Conservation (phyloP, 257 asterid genomes). For the Jasminum sambac region DNA sequence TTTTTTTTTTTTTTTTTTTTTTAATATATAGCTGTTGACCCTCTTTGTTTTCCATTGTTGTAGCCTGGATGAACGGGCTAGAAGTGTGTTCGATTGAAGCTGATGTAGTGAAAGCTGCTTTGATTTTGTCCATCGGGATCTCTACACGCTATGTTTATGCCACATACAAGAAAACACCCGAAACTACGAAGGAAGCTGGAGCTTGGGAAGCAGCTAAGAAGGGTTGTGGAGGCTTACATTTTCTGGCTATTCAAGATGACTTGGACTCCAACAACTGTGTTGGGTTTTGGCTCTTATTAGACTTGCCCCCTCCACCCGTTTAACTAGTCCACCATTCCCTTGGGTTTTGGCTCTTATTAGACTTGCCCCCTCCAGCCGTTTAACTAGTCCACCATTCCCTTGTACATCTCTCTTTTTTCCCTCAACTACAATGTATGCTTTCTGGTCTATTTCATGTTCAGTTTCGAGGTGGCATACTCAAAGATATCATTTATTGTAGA, state of each 20-base stretch:
- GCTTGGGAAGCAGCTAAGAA: slow-evolving; percentile 96
- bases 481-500: too few species aligned
- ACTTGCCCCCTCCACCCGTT: slow-evolving; percentile 94
- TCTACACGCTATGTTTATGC: slow-evolving; percentile 80
- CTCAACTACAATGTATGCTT: background rate
- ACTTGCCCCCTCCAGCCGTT: slow-evolving; percentile 93
- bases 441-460: too few species aligned
- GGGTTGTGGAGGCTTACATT: slow-evolving; percentile 86
- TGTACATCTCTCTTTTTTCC: background rate
- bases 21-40: too few species aligned
- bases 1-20: too few species aligned
- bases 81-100: slow-evolving; percentile 84
- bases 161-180: slow-evolving; percentile 71
- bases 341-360: slow-evolving; percentile 91
- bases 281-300: slow-evolving; percentile 91
- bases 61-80: slow-evolving; percentile 96
- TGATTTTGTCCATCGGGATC: slow-evolving; percentile 76
- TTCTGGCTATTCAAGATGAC: slow-evolving; percentile 85
- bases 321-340: slow-evolving; percentile 35
- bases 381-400: slow-evolving; percentile 25
- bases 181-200: slow-evolving; percentile 75
- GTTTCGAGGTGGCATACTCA: too few species aligned
- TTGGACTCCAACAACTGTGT: slow-evolving; percentile 75
- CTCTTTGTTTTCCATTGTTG: slow-evolving; percentile 21
- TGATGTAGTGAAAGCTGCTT: slow-evolving; percentile 53